Percentiles rank a stretch among this genome's conserved stretches.
Conservation (phyloP, 768 basidiomycete species). For the Lepiota brunneoincarnata region DNA sequence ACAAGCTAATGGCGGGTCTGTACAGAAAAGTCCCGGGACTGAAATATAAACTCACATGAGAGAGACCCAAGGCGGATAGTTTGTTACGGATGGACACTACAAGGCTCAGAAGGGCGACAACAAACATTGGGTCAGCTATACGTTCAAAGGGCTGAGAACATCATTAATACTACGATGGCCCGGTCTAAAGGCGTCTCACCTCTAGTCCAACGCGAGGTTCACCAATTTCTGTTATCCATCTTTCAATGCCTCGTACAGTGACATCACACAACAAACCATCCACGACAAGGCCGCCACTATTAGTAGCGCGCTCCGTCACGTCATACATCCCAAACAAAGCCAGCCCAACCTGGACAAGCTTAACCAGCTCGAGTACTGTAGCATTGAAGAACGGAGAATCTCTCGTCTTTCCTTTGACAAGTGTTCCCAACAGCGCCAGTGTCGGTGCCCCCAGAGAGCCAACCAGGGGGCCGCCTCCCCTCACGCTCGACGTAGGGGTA, state of each 20-base stretch:
- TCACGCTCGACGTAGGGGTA: conserved; percentile 14
- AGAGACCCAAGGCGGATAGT: conserved; percentile 53
- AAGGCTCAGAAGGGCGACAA: conserved; percentile 69
- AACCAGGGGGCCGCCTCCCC: conserved; percentile 6
- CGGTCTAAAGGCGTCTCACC: conserved; percentile 30
- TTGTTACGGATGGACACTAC: conserved; percentile 70
- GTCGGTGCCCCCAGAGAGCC: not conserved
- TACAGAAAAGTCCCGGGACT: not conserved
- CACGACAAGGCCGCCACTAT: conserved; percentile 20
- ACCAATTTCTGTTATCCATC: conserved; percentile 68
- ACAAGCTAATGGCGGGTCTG: conserved; percentile 26
- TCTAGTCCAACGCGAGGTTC: conserved; percentile 60
- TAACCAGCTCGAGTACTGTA: conserved; percentile 75
- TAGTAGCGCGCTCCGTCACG: conserved; percentile 14
- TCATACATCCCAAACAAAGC: conserved; percentile 65
- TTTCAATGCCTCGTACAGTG: conserved; percentile 67
- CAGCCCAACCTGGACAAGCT: conserved; percentile 69
- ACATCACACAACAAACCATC: conserved; percentile 79
- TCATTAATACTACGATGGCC: conserved; percentile 1
- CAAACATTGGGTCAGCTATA: conserved; percentile 68
- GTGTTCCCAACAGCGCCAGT: not conserved
- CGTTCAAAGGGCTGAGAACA: conserved; percentile 60
- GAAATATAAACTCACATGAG: conserved; percentile 24
- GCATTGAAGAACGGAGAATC: conserved; percentile 49
- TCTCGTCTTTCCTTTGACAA: conserved; percentile 24